Evolutionary conservation across 192 early-diverging fungal species (phyloP).

Genomic region (Umbelopsis vinacea): DNA sequence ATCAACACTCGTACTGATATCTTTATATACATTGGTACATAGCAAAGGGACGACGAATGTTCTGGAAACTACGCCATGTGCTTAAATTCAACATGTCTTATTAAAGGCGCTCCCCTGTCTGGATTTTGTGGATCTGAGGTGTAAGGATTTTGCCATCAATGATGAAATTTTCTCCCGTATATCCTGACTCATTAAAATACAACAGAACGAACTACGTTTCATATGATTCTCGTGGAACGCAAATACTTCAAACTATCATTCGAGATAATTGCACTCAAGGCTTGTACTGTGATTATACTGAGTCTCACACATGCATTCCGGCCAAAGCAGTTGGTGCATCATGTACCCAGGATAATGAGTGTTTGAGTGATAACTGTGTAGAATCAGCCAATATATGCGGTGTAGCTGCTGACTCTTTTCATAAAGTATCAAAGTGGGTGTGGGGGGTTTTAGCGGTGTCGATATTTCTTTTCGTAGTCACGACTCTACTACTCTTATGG

Average conservation of each 20-base stretch:
- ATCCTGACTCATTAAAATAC: background rate
- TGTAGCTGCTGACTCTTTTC: slow-evolving; percentile 37
- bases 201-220: slow-evolving; percentile 30
- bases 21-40: background rate
- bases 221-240: slow-evolving; percentile 28
- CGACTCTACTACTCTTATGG: slow-evolving; percentile 30
- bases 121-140: slow-evolving; percentile 35
- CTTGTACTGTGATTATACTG: slow-evolving; percentile 28
- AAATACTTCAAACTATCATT: slow-evolving; percentile 32
- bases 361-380: slow-evolving; percentile 32
- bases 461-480: slow-evolving; percentile 34
- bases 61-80: slow-evolving; percentile 33
- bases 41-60: slow-evolving; percentile 48
- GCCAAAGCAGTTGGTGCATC: slow-evolving; percentile 13
- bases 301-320: slow-evolving; percentile 7
- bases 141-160: slow-evolving; percentile 10
- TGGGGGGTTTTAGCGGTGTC: slow-evolving; percentile 33
- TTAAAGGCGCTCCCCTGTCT: slow-evolving; percentile 36
- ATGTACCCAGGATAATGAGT: slow-evolving; percentile 41
- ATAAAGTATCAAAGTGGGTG: slow-evolving; percentile 27
- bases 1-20: background rate
- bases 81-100: slow-evolving; percentile 35
- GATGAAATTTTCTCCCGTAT: background rate
- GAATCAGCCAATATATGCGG: slow-evolving; percentile 2
- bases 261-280: slow-evolving; percentile 45